Evolutionary conservation across 805 yeast species (phyloP), one percentile per base, ranked within the genome.

Genomic region (Yarrowia yakushimensis): DNA sequence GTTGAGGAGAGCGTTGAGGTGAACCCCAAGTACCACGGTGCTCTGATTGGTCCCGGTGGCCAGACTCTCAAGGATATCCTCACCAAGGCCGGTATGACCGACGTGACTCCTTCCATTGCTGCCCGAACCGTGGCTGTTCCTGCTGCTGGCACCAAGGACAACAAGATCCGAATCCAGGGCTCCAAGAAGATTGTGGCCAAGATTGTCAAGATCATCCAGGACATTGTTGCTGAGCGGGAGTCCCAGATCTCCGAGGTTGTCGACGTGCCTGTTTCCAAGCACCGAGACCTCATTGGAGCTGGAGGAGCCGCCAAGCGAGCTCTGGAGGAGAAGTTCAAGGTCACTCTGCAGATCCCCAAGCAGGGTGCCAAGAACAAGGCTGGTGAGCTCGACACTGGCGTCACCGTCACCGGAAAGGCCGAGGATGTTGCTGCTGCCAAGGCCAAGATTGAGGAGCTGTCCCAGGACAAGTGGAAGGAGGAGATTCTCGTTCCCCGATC

Each of bases 41-140:
- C 80, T 62, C 79, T 93, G 67, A 83, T 90, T 65, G 98, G 98
- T 31, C 82, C 85, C 63, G 84, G 85, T 65, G 97, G 96, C 63
- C 79, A 87, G 25, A 82, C 79, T 20, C 83, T 88, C 77, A 83
- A 86, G 67, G 88, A 84, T 54, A 88, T 94, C 60, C 84, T 92
- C 59, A 70, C 82, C 54, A 82, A 82, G 60, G 97, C 97, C 37
- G 97, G 97, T 65, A 77, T 80, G 64, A 81, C 78, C 63, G 81
- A 82, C 70, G 70, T 69, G 17, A 59, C 52, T n/a, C 65, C 63
- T 28, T 33, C 55, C 10, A 17, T 48, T 25, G 62, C 61, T 37
- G 76, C 81, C 69, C 80, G 85, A 68, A 77, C 83, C 67, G 79
- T 89, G 68, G 83, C 81, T 62, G 81, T 90, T 63, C 97, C 98